Percentiles rank a stretch among this genome's conserved stretches.
phyloP scores from a whole-genome alignment of 1,139 yeast genomes.

The Yamadazyma triangularis region DNA sequence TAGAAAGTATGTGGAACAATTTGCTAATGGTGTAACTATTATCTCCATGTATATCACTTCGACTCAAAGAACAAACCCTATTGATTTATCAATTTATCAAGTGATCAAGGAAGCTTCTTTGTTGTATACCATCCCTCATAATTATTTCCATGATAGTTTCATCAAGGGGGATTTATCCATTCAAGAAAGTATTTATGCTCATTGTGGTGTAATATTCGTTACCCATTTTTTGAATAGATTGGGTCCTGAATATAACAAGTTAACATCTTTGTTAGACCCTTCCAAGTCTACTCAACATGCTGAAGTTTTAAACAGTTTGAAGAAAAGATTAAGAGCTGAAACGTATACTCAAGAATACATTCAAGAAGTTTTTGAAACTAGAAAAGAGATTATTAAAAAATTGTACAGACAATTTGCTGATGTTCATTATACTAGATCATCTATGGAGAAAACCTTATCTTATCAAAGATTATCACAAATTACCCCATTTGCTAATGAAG shows the following conservation, averaged over 20 bases:
- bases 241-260: slow-evolving; percentile 82
- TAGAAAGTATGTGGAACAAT: slow-evolving; percentile 91
- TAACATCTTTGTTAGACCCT: slow-evolving; percentile 60
- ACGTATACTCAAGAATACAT: slow-evolving; percentile 88
- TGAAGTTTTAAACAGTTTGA: slow-evolving; percentile 75
- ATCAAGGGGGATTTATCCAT: slow-evolving; percentile 76
- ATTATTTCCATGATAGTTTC: slow-evolving; percentile 72
- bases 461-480: slow-evolving; percentile 82
- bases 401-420: slow-evolving; percentile 92
- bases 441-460: slow-evolving; percentile 77
- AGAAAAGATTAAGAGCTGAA: slow-evolving; percentile 87
- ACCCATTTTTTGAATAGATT: slow-evolving; percentile 91
- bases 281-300: slow-evolving; percentile 57
- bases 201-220: slow-evolving; percentile 87
- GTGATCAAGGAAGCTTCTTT: slow-evolving; percentile 92
- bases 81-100: slow-evolving; percentile 80
- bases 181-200: slow-evolving; percentile 93
- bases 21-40: slow-evolving; percentile 81
- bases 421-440: slow-evolving; percentile 73
- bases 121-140: slow-evolving; percentile 86
- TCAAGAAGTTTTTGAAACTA: slow-evolving; percentile 66
- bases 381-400: slow-evolving; percentile 72
- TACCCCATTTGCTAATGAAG: slow-evolving; percentile 69
- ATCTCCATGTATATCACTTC: slow-evolving; percentile 83
- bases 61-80: slow-evolving; percentile 33